A percentile compares a stretch with the other conserved stretches of the same genome.
Conservation (phyloP, 352 stramenopile genomes). For the Phytophthora litchii region DNA sequence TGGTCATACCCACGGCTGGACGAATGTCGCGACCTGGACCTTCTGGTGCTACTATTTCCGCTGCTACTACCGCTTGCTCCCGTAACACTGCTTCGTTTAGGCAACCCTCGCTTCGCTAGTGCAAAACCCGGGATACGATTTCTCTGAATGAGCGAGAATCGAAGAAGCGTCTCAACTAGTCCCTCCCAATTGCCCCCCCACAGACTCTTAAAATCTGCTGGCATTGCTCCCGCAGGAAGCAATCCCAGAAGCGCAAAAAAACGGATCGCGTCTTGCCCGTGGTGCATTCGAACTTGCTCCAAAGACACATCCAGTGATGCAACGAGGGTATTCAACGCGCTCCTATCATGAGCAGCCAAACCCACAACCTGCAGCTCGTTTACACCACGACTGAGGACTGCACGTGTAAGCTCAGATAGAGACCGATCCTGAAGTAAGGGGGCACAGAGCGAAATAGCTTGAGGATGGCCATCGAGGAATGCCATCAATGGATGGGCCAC, state of each 20-base stretch:
- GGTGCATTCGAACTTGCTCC: slow-evolving; percentile 72
- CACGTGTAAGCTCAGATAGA: slow-evolving; percentile 73
- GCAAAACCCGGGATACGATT: slow-evolving; percentile 75
- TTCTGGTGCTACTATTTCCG: slow-evolving; percentile 27
- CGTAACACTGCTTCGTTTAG: slow-evolving; percentile 45
- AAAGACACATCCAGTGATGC: slow-evolving; percentile 78
- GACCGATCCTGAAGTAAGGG: slow-evolving; percentile 78
- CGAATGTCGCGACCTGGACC: slow-evolving; percentile 37
- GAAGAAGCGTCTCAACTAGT: slow-evolving; percentile 67
- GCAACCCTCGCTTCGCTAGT: slow-evolving; percentile 58
- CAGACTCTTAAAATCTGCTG: slow-evolving; percentile 78
- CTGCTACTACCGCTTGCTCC: slow-evolving; percentile 31
- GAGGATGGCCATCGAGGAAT: slow-evolving; percentile 80
- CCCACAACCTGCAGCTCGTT: slow-evolving; percentile 74
- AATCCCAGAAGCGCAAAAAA: slow-evolving; percentile 80
- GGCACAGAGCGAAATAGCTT: slow-evolving; percentile 81
- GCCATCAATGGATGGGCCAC: slow-evolving; percentile 77
- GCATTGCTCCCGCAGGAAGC: slow-evolving; percentile 74
- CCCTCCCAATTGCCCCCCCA: slow-evolving; percentile 71
- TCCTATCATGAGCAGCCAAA: slow-evolving; percentile 66
- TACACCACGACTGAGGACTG: slow-evolving; percentile 69
- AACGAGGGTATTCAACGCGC: slow-evolving; percentile 77
- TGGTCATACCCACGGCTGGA: slow-evolving; percentile 59
- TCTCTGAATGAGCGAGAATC: slow-evolving; percentile 79
- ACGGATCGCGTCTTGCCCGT: slow-evolving; percentile 68